Evolutionary conservation across 768 basidiomycete genomes (phyloP).

Genomic region (Termitomyces sp.): DNA sequence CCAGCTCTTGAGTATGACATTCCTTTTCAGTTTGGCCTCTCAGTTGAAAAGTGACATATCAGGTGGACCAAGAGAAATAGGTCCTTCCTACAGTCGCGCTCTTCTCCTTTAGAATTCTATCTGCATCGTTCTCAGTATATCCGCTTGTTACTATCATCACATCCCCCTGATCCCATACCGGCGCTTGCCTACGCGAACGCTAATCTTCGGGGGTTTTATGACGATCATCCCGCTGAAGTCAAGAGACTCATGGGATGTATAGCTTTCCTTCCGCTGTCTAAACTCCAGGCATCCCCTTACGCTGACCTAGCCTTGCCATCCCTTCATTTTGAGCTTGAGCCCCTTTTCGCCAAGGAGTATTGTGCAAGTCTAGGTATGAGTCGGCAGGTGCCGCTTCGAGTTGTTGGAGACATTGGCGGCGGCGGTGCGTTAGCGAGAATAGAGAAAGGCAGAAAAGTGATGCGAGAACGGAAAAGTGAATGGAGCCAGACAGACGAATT

Average conservation of each 20-base stretch:
- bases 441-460: constrained; percentile 90
- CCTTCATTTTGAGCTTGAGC: constrained; percentile 75
- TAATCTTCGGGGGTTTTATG: constrained; percentile 61
- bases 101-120: constrained; percentile 84
- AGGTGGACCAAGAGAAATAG: constrained; percentile 81
- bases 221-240: constrained; percentile 61
- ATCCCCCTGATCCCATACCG: constrained; percentile 50
- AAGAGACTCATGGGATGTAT: constrained; percentile 67
- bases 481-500: constrained; percentile 89
- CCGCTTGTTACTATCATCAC: constrained; percentile 63
- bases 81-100: constrained; percentile 60
- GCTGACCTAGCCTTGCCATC: constrained; percentile 68
- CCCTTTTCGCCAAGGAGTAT: constrained; percentile 85
- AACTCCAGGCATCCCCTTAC: constrained; percentile 69
- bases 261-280: constrained; percentile 65
- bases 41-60: constrained; percentile 4
- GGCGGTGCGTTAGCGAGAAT: constrained; percentile 89
- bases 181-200: constrained; percentile 77
- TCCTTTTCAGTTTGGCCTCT: not conserved
- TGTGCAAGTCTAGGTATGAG: constrained; percentile 88
- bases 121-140: constrained; percentile 91
- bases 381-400: constrained; percentile 80
- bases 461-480: constrained; percentile 90
- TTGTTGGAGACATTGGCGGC: constrained; percentile 91
- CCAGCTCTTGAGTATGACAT: constrained; percentile 70